Conservation (phyloP, 306 rosid species). For the Gillenia trifoliata region DNA sequence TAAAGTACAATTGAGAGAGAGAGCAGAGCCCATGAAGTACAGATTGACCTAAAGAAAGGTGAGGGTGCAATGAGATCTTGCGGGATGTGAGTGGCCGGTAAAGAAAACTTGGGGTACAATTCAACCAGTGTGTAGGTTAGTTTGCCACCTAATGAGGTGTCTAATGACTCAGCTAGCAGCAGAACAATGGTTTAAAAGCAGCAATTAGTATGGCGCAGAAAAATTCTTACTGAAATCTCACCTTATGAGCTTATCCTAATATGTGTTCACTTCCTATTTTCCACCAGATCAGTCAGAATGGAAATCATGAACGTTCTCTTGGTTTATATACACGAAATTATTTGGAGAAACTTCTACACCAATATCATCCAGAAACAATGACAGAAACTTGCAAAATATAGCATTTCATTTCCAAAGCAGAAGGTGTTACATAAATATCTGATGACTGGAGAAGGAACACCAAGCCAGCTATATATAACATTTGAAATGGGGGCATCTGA, state of each 20-base stretch:
- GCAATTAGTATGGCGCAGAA: neutral
- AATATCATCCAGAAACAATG: neutral
- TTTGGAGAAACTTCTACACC: neutral
- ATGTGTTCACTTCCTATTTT: neutral
- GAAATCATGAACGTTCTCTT: neutral
- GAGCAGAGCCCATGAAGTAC: neutral
- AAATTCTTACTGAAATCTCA: neutral
- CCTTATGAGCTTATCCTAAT: neutral
- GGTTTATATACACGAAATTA: neutral
- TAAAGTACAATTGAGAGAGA: neutral
- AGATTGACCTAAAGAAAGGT: neutral
- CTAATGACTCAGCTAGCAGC: neutral
- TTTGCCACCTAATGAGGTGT: neutral
- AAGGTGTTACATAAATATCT: neutral
- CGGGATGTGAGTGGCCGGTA: neutral
- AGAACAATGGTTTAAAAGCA: neutral
- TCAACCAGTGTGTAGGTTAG: neutral
- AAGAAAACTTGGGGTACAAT: neutral
- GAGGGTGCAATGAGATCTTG: neutral
- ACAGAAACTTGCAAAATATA: neutral
- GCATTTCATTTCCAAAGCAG: constrained; percentile 5
- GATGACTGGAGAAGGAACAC: neutral
- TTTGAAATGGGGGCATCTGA: neutral
- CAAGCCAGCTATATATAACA: constrained; percentile 14
- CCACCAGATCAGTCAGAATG: neutral